Conservation (phyloP, 257 asterid species). For the Nicotiana tomentosiformis region DNA sequence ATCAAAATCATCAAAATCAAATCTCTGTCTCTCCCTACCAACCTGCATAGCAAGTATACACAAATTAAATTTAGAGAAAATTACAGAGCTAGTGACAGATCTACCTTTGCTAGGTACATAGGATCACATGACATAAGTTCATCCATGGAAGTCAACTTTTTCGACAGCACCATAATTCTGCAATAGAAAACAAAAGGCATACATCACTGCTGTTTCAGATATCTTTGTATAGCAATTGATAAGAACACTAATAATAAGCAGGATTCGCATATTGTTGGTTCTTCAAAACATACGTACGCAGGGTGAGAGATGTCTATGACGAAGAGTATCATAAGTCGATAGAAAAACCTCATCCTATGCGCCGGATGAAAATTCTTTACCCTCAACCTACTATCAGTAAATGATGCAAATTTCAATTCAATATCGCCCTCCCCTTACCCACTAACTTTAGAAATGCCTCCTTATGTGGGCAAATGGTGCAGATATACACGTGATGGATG, state of each 20-base stretch:
- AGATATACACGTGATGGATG: neutral
- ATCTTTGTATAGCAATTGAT: neutral
- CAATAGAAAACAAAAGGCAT: neutral
- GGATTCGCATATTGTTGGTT: slow-evolving; percentile 1
- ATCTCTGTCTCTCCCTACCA: slow-evolving; percentile 88
- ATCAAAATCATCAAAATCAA: slow-evolving; percentile 87
- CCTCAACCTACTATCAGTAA: neutral
- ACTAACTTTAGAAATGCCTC: neutral
- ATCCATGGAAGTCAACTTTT: slow-evolving; percentile 70
- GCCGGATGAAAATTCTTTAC: neutral
- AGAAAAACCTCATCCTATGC: neutral
- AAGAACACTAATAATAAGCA: neutral
- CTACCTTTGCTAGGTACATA: slow-evolving; percentile 74
- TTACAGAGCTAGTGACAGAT: neutral
- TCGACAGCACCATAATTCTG: slow-evolving; percentile 85
- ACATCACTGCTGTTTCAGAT: neutral
- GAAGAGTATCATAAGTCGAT: neutral
- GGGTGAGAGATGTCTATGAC: neutral
- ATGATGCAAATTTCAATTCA: neutral
- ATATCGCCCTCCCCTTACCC: neutral
- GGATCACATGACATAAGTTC: slow-evolving; percentile 76
- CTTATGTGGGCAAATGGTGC: neutral
- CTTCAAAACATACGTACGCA: neutral
- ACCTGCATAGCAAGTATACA: slow-evolving; percentile 30
- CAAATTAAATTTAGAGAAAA: neutral